Evolutionary conservation across 768 basidiomycete genomes (phyloP).

Genomic region (Floccularia luteovirens): DNA sequence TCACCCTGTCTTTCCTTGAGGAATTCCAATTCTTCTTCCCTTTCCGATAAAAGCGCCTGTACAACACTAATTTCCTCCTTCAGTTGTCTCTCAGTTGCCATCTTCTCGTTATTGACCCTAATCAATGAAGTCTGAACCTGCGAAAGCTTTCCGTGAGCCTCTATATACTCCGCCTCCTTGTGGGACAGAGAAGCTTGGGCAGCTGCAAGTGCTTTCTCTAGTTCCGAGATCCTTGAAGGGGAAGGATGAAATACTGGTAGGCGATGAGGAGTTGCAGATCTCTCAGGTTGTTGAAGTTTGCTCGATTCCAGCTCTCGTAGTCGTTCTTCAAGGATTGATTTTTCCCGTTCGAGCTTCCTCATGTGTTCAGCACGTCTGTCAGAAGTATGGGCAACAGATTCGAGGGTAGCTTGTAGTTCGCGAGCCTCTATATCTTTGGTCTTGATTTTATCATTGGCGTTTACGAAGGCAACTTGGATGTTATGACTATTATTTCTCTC

Average conservation of each 20-base stretch:
- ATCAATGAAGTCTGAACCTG: constrained; percentile 40
- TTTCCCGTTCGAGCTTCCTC: constrained; percentile 50
- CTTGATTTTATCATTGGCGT: constrained; percentile 44
- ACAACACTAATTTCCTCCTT: constrained; percentile 37
- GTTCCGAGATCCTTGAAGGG: constrained; percentile 44
- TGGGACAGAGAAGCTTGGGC: constrained; percentile 31
- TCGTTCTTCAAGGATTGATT: constrained; percentile 44
- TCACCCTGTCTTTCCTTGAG: constrained; percentile 31
- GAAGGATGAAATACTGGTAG: constrained; percentile 42
- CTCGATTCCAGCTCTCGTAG: constrained; percentile 51
- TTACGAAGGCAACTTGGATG: constrained; percentile 34
- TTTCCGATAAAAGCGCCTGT: constrained; percentile 37
- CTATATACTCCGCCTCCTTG: constrained; percentile 36
- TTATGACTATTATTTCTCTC: constrained; percentile 49
- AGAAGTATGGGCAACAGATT: constrained; percentile 46
- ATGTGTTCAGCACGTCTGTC: constrained; percentile 33
- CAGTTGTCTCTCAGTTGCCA: constrained; percentile 41
- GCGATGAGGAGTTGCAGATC: constrained; percentile 22
- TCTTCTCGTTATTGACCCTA: constrained; percentile 51
- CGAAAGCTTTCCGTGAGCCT: constrained; percentile 38
- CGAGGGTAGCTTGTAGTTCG: constrained; percentile 51
- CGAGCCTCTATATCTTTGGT: constrained; percentile 38
- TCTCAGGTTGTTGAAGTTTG: constrained; percentile 23
- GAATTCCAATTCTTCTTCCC: constrained; percentile 50
- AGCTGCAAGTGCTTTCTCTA: constrained; percentile 53